Evolutionary conservation across 2,329 filamentous ascomycete species (phyloP).

Genomic region (Cercospora sesami): DNA sequence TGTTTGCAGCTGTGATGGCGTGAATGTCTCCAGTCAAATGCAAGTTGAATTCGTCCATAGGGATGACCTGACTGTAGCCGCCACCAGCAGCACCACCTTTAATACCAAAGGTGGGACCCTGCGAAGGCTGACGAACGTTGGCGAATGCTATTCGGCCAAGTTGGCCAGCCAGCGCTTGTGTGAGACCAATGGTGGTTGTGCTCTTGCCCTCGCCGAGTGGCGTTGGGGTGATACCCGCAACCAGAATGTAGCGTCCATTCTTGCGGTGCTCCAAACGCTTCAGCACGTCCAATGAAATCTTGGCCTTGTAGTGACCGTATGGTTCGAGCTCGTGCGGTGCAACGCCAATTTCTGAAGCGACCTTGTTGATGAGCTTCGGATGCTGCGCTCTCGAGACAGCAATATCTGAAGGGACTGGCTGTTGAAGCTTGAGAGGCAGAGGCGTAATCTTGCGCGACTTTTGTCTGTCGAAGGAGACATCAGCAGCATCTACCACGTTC

Average conservation of each 20-base stretch:
- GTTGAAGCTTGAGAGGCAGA: conserved; percentile 75
- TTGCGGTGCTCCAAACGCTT: conserved; percentile 82
- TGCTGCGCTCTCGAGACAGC: conserved; percentile 83
- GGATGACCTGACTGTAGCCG: conserved; percentile 98
- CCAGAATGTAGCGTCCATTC: conserved; percentile 87
- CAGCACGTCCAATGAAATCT: conserved; percentile 80
- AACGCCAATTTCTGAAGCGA: conserved; percentile 87
- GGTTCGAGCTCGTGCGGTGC: conserved; percentile 86
- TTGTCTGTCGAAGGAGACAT: conserved; percentile 76
- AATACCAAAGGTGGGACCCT: conserved; percentile 97
- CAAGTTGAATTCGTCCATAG: conserved; percentile 99
- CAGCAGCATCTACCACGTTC: conserved; percentile 88
- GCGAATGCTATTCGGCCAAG: conserved; percentile 86
- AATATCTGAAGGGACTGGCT: conserved; percentile 92
- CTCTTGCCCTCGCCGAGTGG: conserved; percentile 97
- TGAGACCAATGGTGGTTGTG: conserved; percentile 93
- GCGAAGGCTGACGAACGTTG: conserved; percentile 94
- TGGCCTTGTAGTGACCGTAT: conserved; percentile 93
- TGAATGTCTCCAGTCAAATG: conserved; percentile 98
- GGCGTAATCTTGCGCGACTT: conserved; percentile 77
- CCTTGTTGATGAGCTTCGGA: conserved; percentile 84
- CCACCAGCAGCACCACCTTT: conserved; percentile 97
- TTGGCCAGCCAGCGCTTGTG: conserved; percentile 88
- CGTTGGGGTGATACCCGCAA: conserved; percentile 94
- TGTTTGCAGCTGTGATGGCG: conserved; percentile 95